phyloP scores from a whole-genome alignment of 2,329 filamentous ascomycete genomes.

The Torrubiellomyces zombiae region DNA sequence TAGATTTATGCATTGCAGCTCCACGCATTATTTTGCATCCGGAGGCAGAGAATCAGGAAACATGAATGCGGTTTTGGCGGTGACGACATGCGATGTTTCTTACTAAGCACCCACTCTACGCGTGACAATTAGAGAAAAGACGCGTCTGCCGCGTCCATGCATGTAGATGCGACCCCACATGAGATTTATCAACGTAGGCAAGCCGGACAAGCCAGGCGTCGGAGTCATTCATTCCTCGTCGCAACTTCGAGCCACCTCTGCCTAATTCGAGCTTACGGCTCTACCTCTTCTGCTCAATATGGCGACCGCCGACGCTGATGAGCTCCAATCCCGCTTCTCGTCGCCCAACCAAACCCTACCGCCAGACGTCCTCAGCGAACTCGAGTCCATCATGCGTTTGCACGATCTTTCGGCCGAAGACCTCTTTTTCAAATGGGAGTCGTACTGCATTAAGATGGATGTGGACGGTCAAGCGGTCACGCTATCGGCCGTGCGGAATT shows the following conservation, averaged over 20 bases:
- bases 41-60: too few relatives aligned
- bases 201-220: too few relatives aligned
- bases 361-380: conserved; percentile 61
- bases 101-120: too few relatives aligned
- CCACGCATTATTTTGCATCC: too few relatives aligned
- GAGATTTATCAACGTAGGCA: too few relatives aligned
- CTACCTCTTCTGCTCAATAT: conserved; percentile 15
- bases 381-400: conserved; percentile 72
- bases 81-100: too few relatives aligned
- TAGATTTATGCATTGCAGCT: too few relatives aligned
- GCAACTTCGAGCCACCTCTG: background rate
- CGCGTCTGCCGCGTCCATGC: too few relatives aligned
- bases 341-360: conserved; percentile 36
- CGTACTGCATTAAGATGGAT: conserved; percentile 90
- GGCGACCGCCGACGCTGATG: conserved; percentile 20
- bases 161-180: too few relatives aligned
- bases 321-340: conserved; percentile 18
- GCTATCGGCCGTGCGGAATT: conserved; percentile 53
- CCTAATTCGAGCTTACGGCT: too few relatives aligned
- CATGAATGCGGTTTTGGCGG: too few relatives aligned
- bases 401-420: conserved; percentile 72
- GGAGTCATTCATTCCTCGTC: background rate
- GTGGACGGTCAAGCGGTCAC: conserved; percentile 53
- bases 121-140: too few relatives aligned
- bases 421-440: conserved; percentile 97